Conservation (phyloP, 306 rosid genomes). For the Acacia crassicarpa region DNA sequence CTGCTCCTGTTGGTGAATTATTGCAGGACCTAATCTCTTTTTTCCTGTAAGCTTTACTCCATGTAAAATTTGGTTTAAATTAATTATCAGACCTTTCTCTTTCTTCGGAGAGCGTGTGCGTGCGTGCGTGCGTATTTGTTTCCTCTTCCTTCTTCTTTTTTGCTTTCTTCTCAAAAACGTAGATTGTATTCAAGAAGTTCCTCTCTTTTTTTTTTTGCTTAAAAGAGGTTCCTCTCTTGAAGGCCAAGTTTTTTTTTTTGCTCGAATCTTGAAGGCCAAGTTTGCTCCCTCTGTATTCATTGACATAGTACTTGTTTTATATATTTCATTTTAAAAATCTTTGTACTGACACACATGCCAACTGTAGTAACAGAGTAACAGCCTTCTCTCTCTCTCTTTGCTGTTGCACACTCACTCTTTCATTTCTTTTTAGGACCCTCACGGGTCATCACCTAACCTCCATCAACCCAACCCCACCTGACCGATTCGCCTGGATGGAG, state of each 20-base stretch:
- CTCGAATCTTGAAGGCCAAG: conserved; percentile 72
- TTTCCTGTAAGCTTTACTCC: conserved; percentile 36
- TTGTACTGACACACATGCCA: conserved; percentile 74
- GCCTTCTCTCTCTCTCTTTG: conserved; percentile 32
- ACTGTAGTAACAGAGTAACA: conserved; percentile 40
- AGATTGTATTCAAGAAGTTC: conserved; percentile 48
- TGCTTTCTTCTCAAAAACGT: background rate
- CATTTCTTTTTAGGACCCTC: conserved; percentile 51
- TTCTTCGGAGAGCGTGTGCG: conserved; percentile 10
- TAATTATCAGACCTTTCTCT: background rate
- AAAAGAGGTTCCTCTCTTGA: no score
- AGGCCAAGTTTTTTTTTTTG: no score
- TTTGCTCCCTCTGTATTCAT: conserved; percentile 52
- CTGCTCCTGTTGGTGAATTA: conserved; percentile 57
- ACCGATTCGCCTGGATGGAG: background rate
- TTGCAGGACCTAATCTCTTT: conserved; percentile 55
- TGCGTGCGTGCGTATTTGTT: background rate
- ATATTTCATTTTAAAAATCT: background rate
- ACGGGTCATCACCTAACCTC: conserved; percentile 42
- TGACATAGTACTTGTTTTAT: conserved; percentile 34
- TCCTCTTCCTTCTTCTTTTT: background rate
- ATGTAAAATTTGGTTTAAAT: conserved; percentile 26
- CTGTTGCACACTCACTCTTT: conserved; percentile 65
- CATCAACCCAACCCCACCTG: conserved; percentile 35
- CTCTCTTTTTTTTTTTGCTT: no score